A percentile compares a stretch with the other conserved stretches of the same genome.
These are phyloP conservation scores for Mortierella sp. DNA, from an alignment of 371 early-diverging fungal genomes.

Conservation along the genomic window DNA sequence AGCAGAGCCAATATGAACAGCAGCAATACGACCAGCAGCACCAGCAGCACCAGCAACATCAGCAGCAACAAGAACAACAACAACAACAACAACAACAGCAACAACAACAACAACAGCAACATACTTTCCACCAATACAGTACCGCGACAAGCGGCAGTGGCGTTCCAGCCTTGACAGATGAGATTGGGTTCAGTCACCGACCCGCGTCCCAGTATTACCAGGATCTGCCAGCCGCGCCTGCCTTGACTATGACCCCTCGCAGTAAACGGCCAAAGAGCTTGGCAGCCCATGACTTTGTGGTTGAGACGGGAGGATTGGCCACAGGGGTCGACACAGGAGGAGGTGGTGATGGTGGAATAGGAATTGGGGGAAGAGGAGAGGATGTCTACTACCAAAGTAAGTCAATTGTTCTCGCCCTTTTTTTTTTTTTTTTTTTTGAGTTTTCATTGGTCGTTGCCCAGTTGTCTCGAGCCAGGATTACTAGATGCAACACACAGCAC, in stretches of 20 bases:
- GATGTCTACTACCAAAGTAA: conserved; percentile 29
- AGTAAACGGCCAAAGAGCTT: conserved; percentile 49
- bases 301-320: neutral
- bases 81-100: conserved; percentile 16
- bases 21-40: conserved; percentile 3
- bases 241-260: conserved; percentile 23
- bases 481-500: neutral
- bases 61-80: conserved; percentile 23
- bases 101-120: conserved; percentile 18
- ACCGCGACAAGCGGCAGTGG: conserved; percentile 29
- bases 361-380: conserved; percentile 12
- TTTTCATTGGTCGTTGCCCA: neutral
- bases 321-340: conserved; percentile 9
- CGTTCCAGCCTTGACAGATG: conserved; percentile 15
- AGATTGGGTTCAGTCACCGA: conserved; percentile 9
- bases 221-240: conserved; percentile 21
- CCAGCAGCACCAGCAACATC: conserved; percentile 16
- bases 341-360: neutral
- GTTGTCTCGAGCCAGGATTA: neutral
- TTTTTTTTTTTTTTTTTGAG: conserved; percentile 1
- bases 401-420: conserved; percentile 2
- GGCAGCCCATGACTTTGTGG: conserved; percentile 44
- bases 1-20: conserved; percentile 18
- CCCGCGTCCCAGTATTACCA: conserved; percentile 33
- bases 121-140: conserved; percentile 25